Percentiles rank a stretch among this genome's conserved stretches.
Conservation (phyloP, 345 rosid genomes). For the Turnera subulata region DNA sequence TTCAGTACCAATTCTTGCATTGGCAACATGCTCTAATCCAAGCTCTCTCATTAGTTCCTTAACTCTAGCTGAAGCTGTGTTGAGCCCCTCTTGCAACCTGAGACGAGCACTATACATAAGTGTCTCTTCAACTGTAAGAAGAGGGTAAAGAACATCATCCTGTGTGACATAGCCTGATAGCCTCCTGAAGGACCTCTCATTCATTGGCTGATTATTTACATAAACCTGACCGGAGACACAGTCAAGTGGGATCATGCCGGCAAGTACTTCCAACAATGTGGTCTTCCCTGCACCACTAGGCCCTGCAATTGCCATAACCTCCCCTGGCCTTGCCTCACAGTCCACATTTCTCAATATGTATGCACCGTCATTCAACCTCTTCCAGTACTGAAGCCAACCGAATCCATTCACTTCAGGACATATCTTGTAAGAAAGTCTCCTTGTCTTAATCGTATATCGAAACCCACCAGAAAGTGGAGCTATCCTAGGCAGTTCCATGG, state of each 20-base stretch:
- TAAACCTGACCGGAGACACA: slow-evolving; percentile 25
- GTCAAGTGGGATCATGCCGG: slow-evolving; percentile 16
- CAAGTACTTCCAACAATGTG: slow-evolving; percentile 28
- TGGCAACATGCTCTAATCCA: slow-evolving; percentile 28
- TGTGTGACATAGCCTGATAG: slow-evolving; percentile 28
- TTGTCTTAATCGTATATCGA: slow-evolving; percentile 18
- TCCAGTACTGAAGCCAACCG: slow-evolving; percentile 19
- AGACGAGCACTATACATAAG: slow-evolving; percentile 30
- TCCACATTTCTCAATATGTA: slow-evolving; percentile 23
- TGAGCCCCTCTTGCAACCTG: slow-evolving; percentile 15
- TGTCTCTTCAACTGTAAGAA: slow-evolving; percentile 31
- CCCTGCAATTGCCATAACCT: slow-evolving; percentile 32
- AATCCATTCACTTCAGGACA: slow-evolving; percentile 3
- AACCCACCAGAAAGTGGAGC: neutral
- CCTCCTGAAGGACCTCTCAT: slow-evolving; percentile 20
- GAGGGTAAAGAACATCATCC: slow-evolving; percentile 29
- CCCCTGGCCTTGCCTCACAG: slow-evolving; percentile 29
- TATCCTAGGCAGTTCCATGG: slow-evolving; percentile 20
- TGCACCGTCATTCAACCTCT: neutral
- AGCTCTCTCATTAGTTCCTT: slow-evolving; percentile 22
- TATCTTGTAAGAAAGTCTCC: slow-evolving; percentile 20
- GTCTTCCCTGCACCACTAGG: slow-evolving; percentile 36
- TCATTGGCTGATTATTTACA: slow-evolving; percentile 26
- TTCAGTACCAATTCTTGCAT: slow-evolving; percentile 20
- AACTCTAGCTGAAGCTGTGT: slow-evolving; percentile 18